Percentiles rank a stretch among this genome's conserved stretches.
These are phyloP conservation scores for Fimicolochytrium jonesii DNA, from an alignment of 192 early-diverging fungal genomes.

Conservation along the genomic window DNA sequence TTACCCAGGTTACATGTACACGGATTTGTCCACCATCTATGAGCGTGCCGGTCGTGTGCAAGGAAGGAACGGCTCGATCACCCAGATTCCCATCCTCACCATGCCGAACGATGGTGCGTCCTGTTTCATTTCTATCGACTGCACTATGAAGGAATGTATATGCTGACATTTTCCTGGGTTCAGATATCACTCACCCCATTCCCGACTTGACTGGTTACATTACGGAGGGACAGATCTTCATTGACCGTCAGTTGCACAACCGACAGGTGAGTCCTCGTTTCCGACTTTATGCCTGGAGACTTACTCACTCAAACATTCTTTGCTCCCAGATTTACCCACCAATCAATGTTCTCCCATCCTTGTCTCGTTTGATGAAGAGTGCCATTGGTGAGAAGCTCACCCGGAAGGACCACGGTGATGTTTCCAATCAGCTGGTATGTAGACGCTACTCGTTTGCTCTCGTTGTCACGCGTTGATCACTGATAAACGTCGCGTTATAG, in stretches of 20 bases:
- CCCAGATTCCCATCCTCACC: constrained; percentile 99
- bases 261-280: constrained; percentile 57
- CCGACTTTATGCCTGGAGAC: background rate
- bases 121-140: background rate
- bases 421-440: constrained; percentile 90
- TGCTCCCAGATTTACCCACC: constrained; percentile 85
- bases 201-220: constrained; percentile 99
- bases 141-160: background rate
- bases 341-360: constrained; percentile 97
- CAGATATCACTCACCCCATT: constrained; percentile 98
- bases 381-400: constrained; percentile 98
- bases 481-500: constrained; percentile 4
- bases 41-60: constrained; percentile 97
- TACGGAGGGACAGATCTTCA: constrained; percentile 99
- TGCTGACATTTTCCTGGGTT: background rate
- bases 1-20: constrained; percentile 99
- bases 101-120: constrained; percentile 96
- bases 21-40: constrained; percentile 99
- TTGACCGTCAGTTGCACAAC: constrained; percentile 97
- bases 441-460: background rate
- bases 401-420: constrained; percentile 97
- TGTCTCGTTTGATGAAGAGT: constrained; percentile 98
- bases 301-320: background rate
- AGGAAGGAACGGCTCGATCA: constrained; percentile 95
- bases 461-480: constrained; percentile 1